Percentiles rank a stretch among this genome's conserved stretches.
These are phyloP conservation scores for Ophiostoma sp. DNA, from an alignment of 2,329 filamentous ascomycete species.

Conservation along the genomic window DNA sequence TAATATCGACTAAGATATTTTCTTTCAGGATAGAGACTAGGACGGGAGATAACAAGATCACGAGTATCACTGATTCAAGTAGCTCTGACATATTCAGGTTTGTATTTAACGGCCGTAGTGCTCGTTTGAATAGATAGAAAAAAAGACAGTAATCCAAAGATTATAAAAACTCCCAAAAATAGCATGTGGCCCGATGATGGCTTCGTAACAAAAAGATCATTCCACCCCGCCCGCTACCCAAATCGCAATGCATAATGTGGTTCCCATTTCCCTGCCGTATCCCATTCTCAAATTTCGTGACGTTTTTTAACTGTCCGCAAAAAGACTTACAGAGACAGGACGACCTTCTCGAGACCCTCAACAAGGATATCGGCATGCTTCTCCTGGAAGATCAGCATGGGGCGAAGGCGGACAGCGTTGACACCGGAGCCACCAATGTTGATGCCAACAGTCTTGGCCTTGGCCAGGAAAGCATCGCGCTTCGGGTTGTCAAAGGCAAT, in stretches of 20 bases:
- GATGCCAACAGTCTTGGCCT: conserved; percentile 72
- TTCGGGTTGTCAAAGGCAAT: conserved; percentile 83
- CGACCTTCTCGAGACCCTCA: conserved; percentile 70
- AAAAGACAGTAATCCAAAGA: conserved; percentile 3
- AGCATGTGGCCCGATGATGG: background rate
- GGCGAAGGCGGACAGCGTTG: conserved; percentile 69
- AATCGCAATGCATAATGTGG: background rate
- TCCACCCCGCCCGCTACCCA: background rate
- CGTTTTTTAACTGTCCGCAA: background rate
- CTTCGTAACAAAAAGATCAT: background rate
- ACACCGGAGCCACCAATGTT: conserved; percentile 83
- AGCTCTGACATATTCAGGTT: too few relatives aligned
- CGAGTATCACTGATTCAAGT: too few relatives aligned
- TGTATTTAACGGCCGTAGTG: background rate
- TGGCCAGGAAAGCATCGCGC: conserved; percentile 71
- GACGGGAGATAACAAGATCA: too few relatives aligned
- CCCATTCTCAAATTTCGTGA: background rate
- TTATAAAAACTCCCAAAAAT: conserved; percentile 10
- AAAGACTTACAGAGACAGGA: conserved; percentile 37
- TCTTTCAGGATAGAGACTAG: too few relatives aligned
- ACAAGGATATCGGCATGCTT: conserved; percentile 82
- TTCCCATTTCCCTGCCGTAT: background rate
- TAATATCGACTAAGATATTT: too few relatives aligned
- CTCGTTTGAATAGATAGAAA: background rate
- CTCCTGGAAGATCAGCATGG: conserved; percentile 91